Base-by-base conservation (phyloP, 2,329 filamentous ascomycete species). In the Fusarium coffeatum region DNA sequence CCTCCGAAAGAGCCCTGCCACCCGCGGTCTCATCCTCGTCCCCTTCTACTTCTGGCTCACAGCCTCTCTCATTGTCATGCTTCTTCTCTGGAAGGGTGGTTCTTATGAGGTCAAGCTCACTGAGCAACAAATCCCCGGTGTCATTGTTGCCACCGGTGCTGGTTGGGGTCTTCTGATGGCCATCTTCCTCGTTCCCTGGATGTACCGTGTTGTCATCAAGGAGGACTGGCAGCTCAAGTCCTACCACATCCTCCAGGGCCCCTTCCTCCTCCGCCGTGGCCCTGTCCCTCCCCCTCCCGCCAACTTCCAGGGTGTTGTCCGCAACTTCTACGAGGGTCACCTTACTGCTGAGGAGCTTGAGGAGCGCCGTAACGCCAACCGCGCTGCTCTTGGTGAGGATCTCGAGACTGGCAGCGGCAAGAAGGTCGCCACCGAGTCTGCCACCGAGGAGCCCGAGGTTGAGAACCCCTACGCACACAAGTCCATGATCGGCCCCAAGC, bases 151-250 rank as follows among this genome's bases (percentile, higher is more conserved):
- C 42, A 80, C 84, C 23, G 86, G 86, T 62, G 82, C 80, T 22
- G 86, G 66, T 27, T 86, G 84, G 59, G 83, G 79, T n/a, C 68
- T 85, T 7, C 72, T 90, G 15, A 78, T 87, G 62, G 76, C 75
- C 57, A 59, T 86, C 64, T 88, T 88, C 77, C 83, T 90, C 63
- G 81, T 89, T 20, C 88, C 88, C 5, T 90, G 85, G 81, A 74
- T 90, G 61, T 85, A 89, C 76, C 83, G 86, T 59, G 82, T 85
- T 46, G 81, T 92, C 70, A 78, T 90, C 77, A 79, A 84, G 78
- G 83, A 90, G 68, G 88, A 92, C 79, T 86, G 88, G 86, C 78
- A 87, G 73, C 79, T 92, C 63, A 84, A 84, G 67, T 78, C 82
- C 77, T 89, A 82, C 76, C 82, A 89, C 64, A 80, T 89, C 59